These are phyloP conservation scores for Talaromyces stipitatus DNA, from an alignment of 495 filamentous ascomycete species.

Conservation along the genomic window DNA sequence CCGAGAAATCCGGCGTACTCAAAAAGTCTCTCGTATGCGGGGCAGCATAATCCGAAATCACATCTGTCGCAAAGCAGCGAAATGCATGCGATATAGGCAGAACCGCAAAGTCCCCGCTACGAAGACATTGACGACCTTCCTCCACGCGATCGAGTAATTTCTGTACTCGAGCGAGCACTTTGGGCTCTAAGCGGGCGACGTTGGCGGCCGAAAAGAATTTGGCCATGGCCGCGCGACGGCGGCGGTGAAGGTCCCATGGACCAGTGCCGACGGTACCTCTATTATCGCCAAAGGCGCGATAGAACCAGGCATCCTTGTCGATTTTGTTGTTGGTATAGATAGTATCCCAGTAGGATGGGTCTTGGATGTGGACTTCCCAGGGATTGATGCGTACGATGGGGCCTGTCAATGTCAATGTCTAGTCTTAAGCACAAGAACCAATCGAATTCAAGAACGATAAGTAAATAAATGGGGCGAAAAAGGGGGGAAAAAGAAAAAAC, in stretches of 20 bases:
- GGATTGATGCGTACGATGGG: conserved; percentile 49
- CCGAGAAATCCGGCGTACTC: conserved; percentile 25
- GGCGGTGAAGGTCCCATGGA: conserved; percentile 18
- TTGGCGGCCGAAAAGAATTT: conserved; percentile 23
- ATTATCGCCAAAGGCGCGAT: conserved; percentile 9
- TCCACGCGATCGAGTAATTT: conserved; percentile 26
- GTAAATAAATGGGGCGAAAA: not conserved
- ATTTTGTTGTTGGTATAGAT: conserved; percentile 20
- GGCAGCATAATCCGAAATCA: conserved; percentile 30
- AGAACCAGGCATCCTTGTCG: conserved; percentile 14
- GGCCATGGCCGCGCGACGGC: conserved; percentile 20
- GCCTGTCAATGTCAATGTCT: conserved; percentile 21
- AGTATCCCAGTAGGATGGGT: conserved; percentile 27
- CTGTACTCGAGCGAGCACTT: conserved; percentile 19
- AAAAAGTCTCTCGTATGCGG: conserved; percentile 19
- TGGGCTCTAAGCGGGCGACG: conserved; percentile 22
- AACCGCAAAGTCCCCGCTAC: conserved; percentile 12
- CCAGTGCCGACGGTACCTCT: conserved; percentile 11
- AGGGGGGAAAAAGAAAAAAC: not conserved
- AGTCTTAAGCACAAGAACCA: too few species aligned
- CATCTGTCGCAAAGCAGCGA: conserved; percentile 30
- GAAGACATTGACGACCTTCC: conserved; percentile 20
- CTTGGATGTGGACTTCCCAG: conserved; percentile 39
- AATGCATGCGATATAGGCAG: conserved; percentile 29
- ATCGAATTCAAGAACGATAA: too few species aligned